Percentiles rank a stretch among this genome's conserved stretches.
Evolutionary conservation across 1,284 basidiomycete species (phyloP).

Genomic region (Trichosporon asahii): DNA sequence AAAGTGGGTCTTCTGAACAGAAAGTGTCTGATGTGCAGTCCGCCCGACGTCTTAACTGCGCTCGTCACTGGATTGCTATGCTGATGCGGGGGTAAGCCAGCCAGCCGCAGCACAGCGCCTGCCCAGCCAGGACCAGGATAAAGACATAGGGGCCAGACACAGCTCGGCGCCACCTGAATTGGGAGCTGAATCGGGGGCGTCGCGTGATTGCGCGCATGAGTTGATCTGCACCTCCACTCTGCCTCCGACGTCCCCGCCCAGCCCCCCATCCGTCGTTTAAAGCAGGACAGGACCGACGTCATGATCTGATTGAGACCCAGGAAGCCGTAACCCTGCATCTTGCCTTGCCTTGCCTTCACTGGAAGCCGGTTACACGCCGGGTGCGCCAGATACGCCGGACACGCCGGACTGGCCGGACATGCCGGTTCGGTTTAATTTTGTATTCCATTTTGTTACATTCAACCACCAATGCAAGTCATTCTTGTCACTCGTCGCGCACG

Average conservation of each 20-base stretch:
- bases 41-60: background rate
- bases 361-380: background rate
- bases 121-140: too few species aligned
- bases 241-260: background rate
- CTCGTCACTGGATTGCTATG: background rate
- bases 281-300: background rate
- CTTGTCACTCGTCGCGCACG: background rate
- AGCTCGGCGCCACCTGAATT: background rate
- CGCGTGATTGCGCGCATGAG: background rate
- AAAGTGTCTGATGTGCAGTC: background rate
- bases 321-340: too few species aligned
- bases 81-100: background rate
- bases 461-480: too few species aligned
- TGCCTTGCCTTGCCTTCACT: background rate
- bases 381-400: too few species aligned
- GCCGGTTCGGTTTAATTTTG: background rate
- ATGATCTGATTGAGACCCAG: background rate
- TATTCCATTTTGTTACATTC: too few species aligned
- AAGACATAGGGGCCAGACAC: background rate
- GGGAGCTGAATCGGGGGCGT: background rate
- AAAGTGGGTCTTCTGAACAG: background rate
- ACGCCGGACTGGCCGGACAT: background rate
- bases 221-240: slow-evolving; percentile 1
- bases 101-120: background rate
- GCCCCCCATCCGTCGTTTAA: background rate